A percentile compares a stretch with the other conserved stretches of the same genome.
These are phyloP conservation scores for Stephanodiscus minutulus DNA, from an alignment of 108 stramenopile genomes.

Conservation along the genomic window DNA sequence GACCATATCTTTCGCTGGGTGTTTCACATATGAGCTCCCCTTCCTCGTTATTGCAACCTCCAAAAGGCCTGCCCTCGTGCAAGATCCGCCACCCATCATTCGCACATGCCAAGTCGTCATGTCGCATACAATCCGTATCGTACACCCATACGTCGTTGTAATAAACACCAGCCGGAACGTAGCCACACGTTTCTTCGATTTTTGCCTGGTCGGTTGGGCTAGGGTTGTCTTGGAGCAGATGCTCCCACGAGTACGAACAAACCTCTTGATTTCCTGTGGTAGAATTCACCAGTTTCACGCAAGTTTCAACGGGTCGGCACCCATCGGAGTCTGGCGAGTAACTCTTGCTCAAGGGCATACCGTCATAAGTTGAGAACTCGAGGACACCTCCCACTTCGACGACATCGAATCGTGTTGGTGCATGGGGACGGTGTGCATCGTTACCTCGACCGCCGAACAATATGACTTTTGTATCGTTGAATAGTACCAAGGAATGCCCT, in stretches of 20 bases:
- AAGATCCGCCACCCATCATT: constrained; percentile 62
- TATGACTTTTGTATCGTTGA: constrained; percentile 47
- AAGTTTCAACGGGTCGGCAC: constrained; percentile 36
- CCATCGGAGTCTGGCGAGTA: constrained; percentile 23
- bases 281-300: constrained; percentile 41
- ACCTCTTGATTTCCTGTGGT: constrained; percentile 44
- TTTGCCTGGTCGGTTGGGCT: constrained; percentile 27
- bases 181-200: constrained; percentile 54
- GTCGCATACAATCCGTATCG: constrained; percentile 68
- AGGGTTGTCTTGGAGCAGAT: constrained; percentile 18
- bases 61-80: constrained; percentile 66
- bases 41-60: constrained; percentile 60
- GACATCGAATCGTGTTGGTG: constrained; percentile 52
- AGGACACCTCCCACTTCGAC: constrained; percentile 59
- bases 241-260: constrained; percentile 52
- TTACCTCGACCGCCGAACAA: constrained; percentile 73
- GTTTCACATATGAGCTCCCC: constrained; percentile 62
- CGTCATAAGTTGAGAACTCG: constrained; percentile 71
- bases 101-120: constrained; percentile 60
- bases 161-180: constrained; percentile 56
- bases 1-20: constrained; percentile 75
- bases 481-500: constrained; percentile 56
- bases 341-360: constrained; percentile 49
- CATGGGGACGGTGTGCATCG: constrained; percentile 53
- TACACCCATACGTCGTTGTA: constrained; percentile 88